These are phyloP conservation scores for Bipolaris zeicola DNA, from an alignment of 2,329 filamentous ascomycete genomes.

Conservation along the genomic window DNA sequence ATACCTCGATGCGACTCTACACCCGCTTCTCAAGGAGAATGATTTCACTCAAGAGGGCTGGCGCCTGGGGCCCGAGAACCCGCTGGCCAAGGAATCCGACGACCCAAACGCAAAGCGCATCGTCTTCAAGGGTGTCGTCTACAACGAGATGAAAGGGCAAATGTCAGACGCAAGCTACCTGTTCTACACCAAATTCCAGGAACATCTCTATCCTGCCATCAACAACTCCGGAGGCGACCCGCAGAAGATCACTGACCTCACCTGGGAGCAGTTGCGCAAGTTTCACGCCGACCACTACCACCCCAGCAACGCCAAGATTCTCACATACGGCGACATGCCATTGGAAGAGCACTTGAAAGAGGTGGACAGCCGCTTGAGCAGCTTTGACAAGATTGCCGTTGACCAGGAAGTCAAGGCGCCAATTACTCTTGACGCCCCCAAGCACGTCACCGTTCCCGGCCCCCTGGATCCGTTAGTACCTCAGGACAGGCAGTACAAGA, in stretches of 20 bases:
- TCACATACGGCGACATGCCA: conserved; percentile 95
- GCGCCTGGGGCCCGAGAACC: conserved; percentile 93
- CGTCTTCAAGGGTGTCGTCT: conserved; percentile 97
- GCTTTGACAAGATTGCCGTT: conserved; percentile 72
- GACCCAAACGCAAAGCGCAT: conserved; percentile 66
- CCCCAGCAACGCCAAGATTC: conserved; percentile 93
- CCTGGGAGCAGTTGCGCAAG: conserved; percentile 82
- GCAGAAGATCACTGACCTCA: conserved; percentile 93
- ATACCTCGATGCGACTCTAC: conserved; percentile 91
- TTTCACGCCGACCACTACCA: conserved; percentile 96
- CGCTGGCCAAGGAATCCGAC: conserved; percentile 55
- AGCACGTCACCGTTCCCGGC: conserved; percentile 73
- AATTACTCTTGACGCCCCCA: conserved; percentile 71
- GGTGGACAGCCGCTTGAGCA: conserved; percentile 73
- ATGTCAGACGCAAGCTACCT: conserved; percentile 97
- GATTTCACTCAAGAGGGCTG: conserved; percentile 98
- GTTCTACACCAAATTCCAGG: conserved; percentile 93
- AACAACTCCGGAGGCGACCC: conserved; percentile 98
- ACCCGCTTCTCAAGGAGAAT: conserved; percentile 84
- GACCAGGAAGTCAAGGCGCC: conserved; percentile 79
- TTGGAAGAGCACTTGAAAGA: conserved; percentile 79
- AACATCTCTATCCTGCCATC: conserved; percentile 90
- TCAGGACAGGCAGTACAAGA: conserved; percentile 87
- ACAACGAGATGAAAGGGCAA: conserved; percentile 99
- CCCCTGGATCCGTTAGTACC: conserved; percentile 87